Percentiles rank a stretch among this genome's conserved stretches.
Evolutionary conservation across 345 rosid genomes (phyloP).

Genomic region (Cardamine chenopodiifolia): DNA sequence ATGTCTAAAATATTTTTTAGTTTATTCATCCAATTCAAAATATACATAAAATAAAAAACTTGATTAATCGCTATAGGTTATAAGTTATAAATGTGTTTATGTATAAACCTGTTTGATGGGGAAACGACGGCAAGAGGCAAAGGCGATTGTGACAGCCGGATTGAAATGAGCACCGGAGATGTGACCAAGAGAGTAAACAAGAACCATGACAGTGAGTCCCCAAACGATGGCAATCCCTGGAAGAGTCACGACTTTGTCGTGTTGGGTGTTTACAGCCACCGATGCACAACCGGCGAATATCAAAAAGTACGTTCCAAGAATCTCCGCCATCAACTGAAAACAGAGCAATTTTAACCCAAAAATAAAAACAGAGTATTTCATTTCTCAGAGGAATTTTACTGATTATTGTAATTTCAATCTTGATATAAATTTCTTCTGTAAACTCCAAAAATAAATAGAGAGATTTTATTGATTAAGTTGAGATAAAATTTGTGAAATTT

Average conservation of each 20-base stretch:
- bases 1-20: conserved; percentile 2
- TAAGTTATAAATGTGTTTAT: neutral
- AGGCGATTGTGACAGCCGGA: conserved; percentile 93
- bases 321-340: conserved; percentile 73
- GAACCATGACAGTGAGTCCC: conserved; percentile 90
- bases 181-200: conserved; percentile 85
- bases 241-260: conserved; percentile 64
- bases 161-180: conserved; percentile 98
- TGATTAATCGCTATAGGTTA: neutral
- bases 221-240: conserved; percentile 81
- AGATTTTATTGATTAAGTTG: neutral
- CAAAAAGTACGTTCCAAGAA: conserved; percentile 82
- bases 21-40: conserved; percentile 38
- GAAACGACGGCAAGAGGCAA: conserved; percentile 78
- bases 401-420: neutral
- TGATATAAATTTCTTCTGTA: neutral
- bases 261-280: conserved; percentile 68
- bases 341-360: neutral
- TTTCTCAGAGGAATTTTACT: too few species aligned
- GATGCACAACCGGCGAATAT: conserved; percentile 88
- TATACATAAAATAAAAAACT: conserved; percentile 5
- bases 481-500: neutral
- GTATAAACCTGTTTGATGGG: conserved; percentile 70
- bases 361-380: neutral
- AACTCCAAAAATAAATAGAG: neutral